Percentiles rank a stretch among this genome's conserved stretches.
Conservation (phyloP, 805 yeast genomes). For the Ogataea pignaliae region DNA sequence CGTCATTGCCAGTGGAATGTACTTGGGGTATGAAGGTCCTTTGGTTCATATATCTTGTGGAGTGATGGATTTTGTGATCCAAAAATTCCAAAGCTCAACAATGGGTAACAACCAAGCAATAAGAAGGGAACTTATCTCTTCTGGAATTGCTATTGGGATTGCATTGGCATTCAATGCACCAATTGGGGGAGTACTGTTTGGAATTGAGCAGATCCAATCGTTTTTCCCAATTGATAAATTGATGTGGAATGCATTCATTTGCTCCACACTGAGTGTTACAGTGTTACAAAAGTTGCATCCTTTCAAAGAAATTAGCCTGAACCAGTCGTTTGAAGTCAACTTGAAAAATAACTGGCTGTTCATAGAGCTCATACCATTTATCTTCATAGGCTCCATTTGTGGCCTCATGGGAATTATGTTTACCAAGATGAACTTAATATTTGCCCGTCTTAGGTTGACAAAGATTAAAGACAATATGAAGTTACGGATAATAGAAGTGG, state of each 20-base stretch:
- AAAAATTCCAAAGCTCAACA: constrained; percentile 22
- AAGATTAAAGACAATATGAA: constrained; percentile 23
- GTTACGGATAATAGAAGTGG: constrained; percentile 43
- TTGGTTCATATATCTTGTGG: constrained; percentile 75
- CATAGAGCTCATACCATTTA: constrained; percentile 67
- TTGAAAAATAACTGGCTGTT: constrained; percentile 70
- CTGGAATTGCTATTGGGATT: constrained; percentile 81
- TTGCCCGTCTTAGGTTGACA: constrained; percentile 32
- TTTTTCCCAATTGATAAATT: constrained; percentile 58
- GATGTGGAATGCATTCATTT: constrained; percentile 82
- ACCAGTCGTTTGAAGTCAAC: constrained; percentile 53
- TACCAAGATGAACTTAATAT: constrained; percentile 41
- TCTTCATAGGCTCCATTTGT: constrained; percentile 65
- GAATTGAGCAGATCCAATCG: constrained; percentile 62
- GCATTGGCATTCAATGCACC: constrained; percentile 85
- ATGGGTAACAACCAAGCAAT: constrained; percentile 48
- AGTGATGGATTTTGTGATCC: constrained; percentile 38
- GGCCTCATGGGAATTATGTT: constrained; percentile 60
- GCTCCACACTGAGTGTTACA: constrained; percentile 69
- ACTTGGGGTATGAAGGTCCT: constrained; percentile 89
- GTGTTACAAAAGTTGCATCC: constrained; percentile 50
- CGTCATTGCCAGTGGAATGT: constrained; percentile 70
- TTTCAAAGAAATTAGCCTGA: constrained; percentile 37
- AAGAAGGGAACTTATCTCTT: constrained; percentile 61
- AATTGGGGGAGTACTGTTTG: constrained; percentile 81